Evolutionary conservation across 1,139 yeast species (phyloP), one percentile per base, ranked within the genome.

Genomic region (Lodderomyces oxycetoniae): DNA sequence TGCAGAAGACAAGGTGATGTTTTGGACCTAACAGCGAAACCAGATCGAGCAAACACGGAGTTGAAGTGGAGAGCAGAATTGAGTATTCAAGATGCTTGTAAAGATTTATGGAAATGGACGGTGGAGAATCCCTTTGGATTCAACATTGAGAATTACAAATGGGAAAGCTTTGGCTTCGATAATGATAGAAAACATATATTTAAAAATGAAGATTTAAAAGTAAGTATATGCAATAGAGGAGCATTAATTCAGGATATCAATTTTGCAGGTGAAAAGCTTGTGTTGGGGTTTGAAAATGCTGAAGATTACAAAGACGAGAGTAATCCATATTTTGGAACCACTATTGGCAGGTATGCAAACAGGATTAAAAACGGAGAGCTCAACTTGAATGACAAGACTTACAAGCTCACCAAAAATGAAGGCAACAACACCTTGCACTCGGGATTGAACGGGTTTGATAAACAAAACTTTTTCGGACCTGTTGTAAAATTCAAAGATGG

Each of bases 1-100:
- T 77, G 72, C 4, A 75, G 91, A 57, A 72, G 93, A 45, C 77
- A 65, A n/a, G 94, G 93, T 21, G 94, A 84, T 55, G 94, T 84
- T 12, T 67, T 82, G 36, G 70, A 82, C 49, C 71, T 84, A 50
- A 80, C 91, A 4, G 89, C 93, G 9, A 73, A 77, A 50, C 78
- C 87, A 14, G 59, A 67, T 13, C 67, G 88, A 37, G 93, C 94
- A 23, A 71, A 75, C 44, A 42, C 49, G 3, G 93, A 84, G 56
- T 69, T 84, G 39, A 52, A 68, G 31, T 85, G 93, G 93, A 52
- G 62, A 40, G 79, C 88, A 2, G 57, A 71, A 44, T 57, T 73
- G 17, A 50, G 74, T 14, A 65, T 84, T 40, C 78, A 75, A 28
- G 70, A 73, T 27, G 87, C 93, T 8, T 83, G 93, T 55, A 58